Base-by-base conservation (phyloP, 1,139 yeast genomes). In the Zygoascus meyerae region DNA sequence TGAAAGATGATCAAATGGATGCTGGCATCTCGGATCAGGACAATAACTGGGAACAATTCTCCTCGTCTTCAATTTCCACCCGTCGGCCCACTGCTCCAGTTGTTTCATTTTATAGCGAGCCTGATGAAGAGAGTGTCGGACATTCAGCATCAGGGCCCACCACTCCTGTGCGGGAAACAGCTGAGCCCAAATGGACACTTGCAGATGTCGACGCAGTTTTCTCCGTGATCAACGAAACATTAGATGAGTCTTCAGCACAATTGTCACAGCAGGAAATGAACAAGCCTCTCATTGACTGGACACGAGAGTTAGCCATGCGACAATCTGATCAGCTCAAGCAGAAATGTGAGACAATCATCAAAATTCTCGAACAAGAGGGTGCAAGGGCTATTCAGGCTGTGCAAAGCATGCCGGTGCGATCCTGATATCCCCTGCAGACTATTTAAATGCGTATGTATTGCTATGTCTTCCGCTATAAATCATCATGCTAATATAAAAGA, bases 241-340 rank as follows among this genome's bases (percentile, higher is more conserved):
- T 33, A 11, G 43, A 34, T 8, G 32, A 35, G 18, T 35, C 18
- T 12, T 31, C 14, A 6, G 39, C 29, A 10, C n/a, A n/a, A n/a
- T n/a, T 40, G n/a, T n/a, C 21, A 18, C 34, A 33, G 9, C 37
- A 32, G 1, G 43, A 40, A 21, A 40, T 32, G 43, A 36, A 40
- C 12, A 78, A 83, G 83, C 79, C 86, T 0, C 75, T 87, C 14
- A 73, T 73, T 44, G 78, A 83, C 51, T 87, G 95, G 95, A 66
- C 86, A 16, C 62, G 62, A 40, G 70, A 73, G 54, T 74, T 77
- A 57, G 62, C 67, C 3, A 60, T 57, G 16, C 49, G 52, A 36
- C 56, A 64, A 2, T 68, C 66, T 38, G 53, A 52, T 9, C 60
- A 59, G 28, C 47, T 70, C 15, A 48, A 53, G n/a, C 58, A 56